Evolutionary conservation across 345 rosid species (phyloP).

Genomic region (Salix udensis): DNA sequence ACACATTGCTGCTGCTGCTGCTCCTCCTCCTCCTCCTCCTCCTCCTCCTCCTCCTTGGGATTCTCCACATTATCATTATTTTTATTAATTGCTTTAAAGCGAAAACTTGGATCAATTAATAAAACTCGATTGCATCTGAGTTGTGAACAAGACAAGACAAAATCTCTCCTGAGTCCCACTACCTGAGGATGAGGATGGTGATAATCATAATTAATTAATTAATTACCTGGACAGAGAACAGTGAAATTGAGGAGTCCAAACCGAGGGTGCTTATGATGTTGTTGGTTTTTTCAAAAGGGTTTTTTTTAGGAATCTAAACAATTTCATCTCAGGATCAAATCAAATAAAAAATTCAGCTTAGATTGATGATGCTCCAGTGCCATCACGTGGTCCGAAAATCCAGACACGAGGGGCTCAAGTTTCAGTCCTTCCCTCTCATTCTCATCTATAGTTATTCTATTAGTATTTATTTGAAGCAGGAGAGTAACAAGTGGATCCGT

Average conservation of each 20-base stretch:
- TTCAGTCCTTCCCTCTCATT: not conserved
- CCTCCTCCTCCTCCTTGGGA: constrained; percentile 28
- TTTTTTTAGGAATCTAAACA: not conserved
- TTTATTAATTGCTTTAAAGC: constrained; percentile 25
- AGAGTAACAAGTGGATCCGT: constrained; percentile 42
- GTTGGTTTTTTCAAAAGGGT: not conserved
- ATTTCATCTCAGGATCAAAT: not conserved
- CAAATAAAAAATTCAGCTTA: not conserved
- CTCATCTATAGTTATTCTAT: fast-evolving
- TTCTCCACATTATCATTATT: constrained; percentile 28
- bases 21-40: constrained; percentile 17
- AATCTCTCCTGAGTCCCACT: constrained; percentile 22
- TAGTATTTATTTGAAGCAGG: fast-evolving
- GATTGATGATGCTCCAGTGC: not conserved
- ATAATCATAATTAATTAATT: no score
- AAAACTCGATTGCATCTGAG: not conserved
- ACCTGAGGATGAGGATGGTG: constrained; percentile 18
- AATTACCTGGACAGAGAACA: constrained; percentile 15
- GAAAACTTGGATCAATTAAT: constrained; percentile 7
- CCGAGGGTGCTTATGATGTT: not conserved
- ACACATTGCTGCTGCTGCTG: constrained; percentile 11
- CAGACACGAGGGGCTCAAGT: not conserved
- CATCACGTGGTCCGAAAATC: not conserved
- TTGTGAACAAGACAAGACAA: constrained; percentile 17
- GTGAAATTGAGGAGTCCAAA: constrained; percentile 9